phyloP scores from a whole-genome alignment of 257 asterid species.

The Forsythia viridissima region DNA sequence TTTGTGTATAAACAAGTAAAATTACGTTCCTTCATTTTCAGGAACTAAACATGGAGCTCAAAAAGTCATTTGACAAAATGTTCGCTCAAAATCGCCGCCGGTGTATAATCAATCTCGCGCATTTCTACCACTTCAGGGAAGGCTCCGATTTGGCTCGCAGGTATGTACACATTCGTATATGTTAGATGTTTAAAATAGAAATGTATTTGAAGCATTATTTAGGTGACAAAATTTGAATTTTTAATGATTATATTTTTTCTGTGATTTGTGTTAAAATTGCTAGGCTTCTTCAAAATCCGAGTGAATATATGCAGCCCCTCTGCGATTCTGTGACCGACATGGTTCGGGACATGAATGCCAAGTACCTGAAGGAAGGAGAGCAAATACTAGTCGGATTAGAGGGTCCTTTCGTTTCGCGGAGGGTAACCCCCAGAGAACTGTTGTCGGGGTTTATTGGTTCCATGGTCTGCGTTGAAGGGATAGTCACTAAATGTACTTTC shows the following conservation, averaged over 20 bases:
- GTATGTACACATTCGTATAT: conserved; percentile 23
- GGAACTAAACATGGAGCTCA: conserved; percentile 66
- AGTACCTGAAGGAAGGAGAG: conserved; percentile 92
- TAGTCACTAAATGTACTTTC: conserved; percentile 77
- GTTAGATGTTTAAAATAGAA: neutral
- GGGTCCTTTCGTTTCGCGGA: conserved; percentile 93
- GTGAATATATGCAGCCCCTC: conserved; percentile 91
- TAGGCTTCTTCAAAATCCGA: conserved; percentile 85
- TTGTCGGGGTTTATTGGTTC: conserved; percentile 91
- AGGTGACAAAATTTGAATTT: neutral
- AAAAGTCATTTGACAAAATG: conserved; percentile 59
- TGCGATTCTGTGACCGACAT: conserved; percentile 81
- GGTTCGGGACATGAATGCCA: conserved; percentile 59
- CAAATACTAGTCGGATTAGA: conserved; percentile 86
- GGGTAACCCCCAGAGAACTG: conserved; percentile 94
- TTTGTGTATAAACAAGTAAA: neutral
- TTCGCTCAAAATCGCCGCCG: conserved; percentile 74
- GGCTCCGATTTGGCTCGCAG: conserved; percentile 92
- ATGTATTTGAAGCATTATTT: neutral
- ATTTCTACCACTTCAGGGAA: conserved; percentile 77
- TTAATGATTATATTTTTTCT: conserved; percentile 8
- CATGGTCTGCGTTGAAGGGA: conserved; percentile 93
- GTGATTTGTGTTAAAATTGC: conserved; percentile 15
- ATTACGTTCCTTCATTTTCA: conserved; percentile 25
- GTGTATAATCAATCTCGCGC: conserved; percentile 67